Evolutionary conservation across 2,329 filamentous ascomycete genomes (phyloP), one percentile per base, ranked within the genome.

Genomic region (Penicillium sp.): DNA sequence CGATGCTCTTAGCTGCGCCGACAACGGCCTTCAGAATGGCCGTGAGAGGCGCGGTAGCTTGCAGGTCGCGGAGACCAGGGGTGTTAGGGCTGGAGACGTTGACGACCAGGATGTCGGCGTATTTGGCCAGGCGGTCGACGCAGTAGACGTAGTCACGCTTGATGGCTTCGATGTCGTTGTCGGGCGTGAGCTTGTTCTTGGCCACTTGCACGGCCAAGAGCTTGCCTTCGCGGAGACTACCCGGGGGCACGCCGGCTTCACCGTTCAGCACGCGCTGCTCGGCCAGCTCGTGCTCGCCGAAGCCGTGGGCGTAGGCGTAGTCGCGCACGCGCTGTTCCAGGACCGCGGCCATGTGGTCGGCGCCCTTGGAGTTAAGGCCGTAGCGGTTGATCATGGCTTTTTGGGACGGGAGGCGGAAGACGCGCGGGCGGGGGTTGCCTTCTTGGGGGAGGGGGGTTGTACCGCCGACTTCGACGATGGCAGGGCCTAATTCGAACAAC

Each of bases 1-100:
- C 76, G 12, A 85, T 78, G 54, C 75, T 75, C 58, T 79, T 74
- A 0, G 89, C 89, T 49, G 91, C 87, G 15, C 81, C 76, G 2
- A 97, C 91, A 0, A 97, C 91, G 0, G 87, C 87, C 9, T 77
- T 80, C 35, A 98, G 73, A 41, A 98, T 84, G 35, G 80, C 75
- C 2, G 88, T 91, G 49, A 98, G 73, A 1, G 90, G 91, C 57
- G 86, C 88, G 0, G 84, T 80, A 2, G 87, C 86, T 71, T 98
- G 93, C 33, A 98, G 75, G 49, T 88, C 85, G 22, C 93, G 82
- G 43, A 97, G 77, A 0, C 93, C 91, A 0, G 91, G 91, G 0
- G 91, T 97, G 72, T 98, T 98, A 22, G 93, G 93, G 60, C 87
- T 94, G 63, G 89, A 95, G 43, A 98, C 93, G 62, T 98, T 98